Percentiles rank a stretch among this genome's conserved stretches.
phyloP scores from a whole-genome alignment of 441 rosid species.

The Syzygium malaccense region DNA sequence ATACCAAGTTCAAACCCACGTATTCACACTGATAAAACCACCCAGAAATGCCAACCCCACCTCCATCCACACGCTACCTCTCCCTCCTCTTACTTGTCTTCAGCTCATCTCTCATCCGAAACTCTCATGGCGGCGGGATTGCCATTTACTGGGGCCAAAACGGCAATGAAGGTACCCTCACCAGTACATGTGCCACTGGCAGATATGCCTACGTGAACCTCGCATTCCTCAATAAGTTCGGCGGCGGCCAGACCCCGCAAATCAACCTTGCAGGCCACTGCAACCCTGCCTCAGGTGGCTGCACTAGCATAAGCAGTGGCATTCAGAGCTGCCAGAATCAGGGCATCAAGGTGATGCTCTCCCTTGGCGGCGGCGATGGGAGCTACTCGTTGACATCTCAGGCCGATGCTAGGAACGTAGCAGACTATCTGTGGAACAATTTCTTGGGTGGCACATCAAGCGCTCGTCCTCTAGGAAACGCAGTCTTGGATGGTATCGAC shows the following conservation, averaged over 20 bases:
- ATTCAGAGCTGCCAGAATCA: conserved; percentile 35
- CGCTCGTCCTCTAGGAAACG: conserved; percentile 55
- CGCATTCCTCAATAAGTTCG: conserved; percentile 43
- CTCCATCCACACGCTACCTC: background rate
- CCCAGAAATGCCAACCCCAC: background rate
- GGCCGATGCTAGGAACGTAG: conserved; percentile 35
- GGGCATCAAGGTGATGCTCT: conserved; percentile 54
- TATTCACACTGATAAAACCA: background rate
- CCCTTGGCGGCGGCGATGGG: conserved; percentile 44
- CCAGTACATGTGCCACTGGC: conserved; percentile 27
- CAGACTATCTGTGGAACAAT: conserved; percentile 43
- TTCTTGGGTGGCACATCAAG: conserved; percentile 47
- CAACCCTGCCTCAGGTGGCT: conserved; percentile 25
- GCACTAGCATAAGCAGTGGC: conserved; percentile 20
- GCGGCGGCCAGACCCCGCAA: conserved; percentile 39
- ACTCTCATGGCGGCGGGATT: background rate
- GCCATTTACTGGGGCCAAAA: conserved; percentile 13
- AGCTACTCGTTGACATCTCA: conserved; percentile 35
- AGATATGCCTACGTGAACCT: conserved; percentile 35
- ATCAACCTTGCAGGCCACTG: conserved; percentile 63
- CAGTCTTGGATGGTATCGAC: conserved; percentile 57
- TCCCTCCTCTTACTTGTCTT: background rate
- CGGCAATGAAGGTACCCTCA: background rate
- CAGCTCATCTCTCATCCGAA: background rate
- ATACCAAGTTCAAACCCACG: background rate